phyloP scores from a whole-genome alignment of 2,329 filamentous ascomycete genomes.

The Penicillium sp. region DNA sequence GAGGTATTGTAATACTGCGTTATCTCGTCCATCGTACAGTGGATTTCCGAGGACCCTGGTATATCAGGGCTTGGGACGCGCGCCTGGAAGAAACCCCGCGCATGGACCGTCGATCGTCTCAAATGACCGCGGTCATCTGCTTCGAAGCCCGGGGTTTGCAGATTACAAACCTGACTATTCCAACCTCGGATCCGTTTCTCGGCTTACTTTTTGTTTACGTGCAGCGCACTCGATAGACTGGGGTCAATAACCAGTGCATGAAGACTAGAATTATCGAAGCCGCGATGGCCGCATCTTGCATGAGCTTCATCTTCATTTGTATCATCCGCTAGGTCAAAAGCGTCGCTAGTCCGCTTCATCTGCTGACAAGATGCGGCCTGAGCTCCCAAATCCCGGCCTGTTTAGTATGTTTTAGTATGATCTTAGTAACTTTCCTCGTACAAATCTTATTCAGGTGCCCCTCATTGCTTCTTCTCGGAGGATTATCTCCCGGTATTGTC shows the following conservation, averaged over 20 bases:
- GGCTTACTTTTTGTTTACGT: background rate
- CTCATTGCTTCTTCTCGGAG: constrained; percentile 9
- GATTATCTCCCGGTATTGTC: constrained; percentile 6
- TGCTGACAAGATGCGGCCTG: constrained; percentile 21
- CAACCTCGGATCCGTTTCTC: constrained; percentile 3
- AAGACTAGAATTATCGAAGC: background rate
- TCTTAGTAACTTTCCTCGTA: background rate
- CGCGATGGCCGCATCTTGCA: constrained; percentile 3
- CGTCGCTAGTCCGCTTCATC: constrained; percentile 9
- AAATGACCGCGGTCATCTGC: constrained; percentile 33
- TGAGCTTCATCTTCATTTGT: constrained; percentile 11
- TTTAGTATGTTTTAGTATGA: background rate
- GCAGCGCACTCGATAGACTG: background rate
- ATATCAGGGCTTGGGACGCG: constrained; percentile 14
- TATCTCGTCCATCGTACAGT: constrained; percentile 20
- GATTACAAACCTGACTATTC: constrained; percentile 15
- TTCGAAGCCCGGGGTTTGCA: constrained; percentile 12
- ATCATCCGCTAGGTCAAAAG: constrained; percentile 12
- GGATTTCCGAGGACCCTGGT: constrained; percentile 3
- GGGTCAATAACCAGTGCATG: background rate
- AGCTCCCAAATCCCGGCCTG: constrained; percentile 6
- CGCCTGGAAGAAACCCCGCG: constrained; percentile 16
- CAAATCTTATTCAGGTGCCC: constrained; percentile 6
- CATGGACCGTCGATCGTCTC: constrained; percentile 32
- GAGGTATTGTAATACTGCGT: constrained; percentile 4